Evolutionary conservation across 768 basidiomycete species (phyloP), one percentile per base, ranked within the genome.

Genomic region (Rhodocollybia butyracea): DNA sequence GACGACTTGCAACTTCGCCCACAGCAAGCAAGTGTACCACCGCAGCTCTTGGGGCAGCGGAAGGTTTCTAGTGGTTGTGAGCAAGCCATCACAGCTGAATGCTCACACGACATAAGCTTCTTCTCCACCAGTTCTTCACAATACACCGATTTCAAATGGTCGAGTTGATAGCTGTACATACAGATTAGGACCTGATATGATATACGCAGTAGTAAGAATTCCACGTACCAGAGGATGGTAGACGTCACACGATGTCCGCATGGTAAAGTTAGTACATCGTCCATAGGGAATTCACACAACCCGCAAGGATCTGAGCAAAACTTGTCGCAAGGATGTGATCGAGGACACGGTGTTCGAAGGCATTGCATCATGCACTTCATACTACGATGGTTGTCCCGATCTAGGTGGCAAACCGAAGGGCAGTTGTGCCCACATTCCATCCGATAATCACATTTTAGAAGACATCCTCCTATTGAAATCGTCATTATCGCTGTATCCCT

Each of bases 361-460:
- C 87, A 87, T 8, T 65, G 66, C 55, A 79, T 73, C 12, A 63
- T 64, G 60, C 87, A 87, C 12, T 64, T 60, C 11, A 79, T 74
- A 34, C 70, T 64, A 15, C 76, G 42, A 56, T 88, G 86, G 12
- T 78, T 73, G 1, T 77, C 75, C 55, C 84, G 80, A 46, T 85
- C 86, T 0, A 78, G 73, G 57, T 88, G 85, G 55, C 86, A 87
- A 67, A 82, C 81, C 57, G 75, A 84, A 0, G 83, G 81, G 61
- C 87, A 89, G 3, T 74, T 66, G 62, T 89, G 87, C 2, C 87
- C 87, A 59, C 87, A 89, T 21, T 69, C 65, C 26, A 89, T 67
- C 17, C 73, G 70, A 10, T 70, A 69, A 31, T 76, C 74, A 57
- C 87, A 89, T 3, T 78, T 72, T n/a, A 68, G 68, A 50, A 86